Evolutionary conservation across 441 rosid species (phyloP).

Genomic region (Daphne laureola): DNA sequence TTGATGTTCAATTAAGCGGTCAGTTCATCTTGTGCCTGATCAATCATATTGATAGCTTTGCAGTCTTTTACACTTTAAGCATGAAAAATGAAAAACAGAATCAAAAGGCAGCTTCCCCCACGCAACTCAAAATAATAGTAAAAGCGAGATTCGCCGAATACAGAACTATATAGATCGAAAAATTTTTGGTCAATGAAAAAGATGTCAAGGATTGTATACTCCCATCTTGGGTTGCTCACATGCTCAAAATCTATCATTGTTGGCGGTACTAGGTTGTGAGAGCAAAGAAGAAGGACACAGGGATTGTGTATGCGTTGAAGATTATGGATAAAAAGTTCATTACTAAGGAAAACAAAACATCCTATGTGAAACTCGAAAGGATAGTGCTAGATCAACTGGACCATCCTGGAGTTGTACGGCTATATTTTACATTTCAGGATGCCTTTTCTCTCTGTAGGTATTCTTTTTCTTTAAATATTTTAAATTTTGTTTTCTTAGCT

Average conservation of each 20-base stretch:
- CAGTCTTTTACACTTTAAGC: too few species aligned
- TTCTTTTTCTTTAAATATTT: conserved; percentile 14
- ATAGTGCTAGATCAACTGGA: conserved; percentile 64
- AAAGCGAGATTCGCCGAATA: too few species aligned
- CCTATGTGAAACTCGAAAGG: conserved; percentile 94
- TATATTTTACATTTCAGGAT: conserved; percentile 63
- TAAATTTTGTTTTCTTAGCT: conserved; percentile 4
- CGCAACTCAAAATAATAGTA: too few species aligned
- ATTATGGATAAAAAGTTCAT: conserved; percentile 99
- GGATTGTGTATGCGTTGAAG: conserved; percentile 86
- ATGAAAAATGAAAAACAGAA: too few species aligned
- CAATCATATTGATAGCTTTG: too few species aligned
- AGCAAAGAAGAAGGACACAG: conserved; percentile 91
- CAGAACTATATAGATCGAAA: too few species aligned
- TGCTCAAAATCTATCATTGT: conserved; percentile 14
- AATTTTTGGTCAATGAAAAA: too few species aligned
- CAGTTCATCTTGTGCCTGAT: too few species aligned
- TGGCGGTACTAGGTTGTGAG: conserved; percentile 67
- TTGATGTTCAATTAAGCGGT: too few species aligned
- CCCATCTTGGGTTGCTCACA: background rate
- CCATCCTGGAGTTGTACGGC: conserved; percentile 65
- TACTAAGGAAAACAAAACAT: conserved; percentile 97
- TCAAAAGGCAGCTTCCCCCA: too few species aligned
- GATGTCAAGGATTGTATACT: background rate
- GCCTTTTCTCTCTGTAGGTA: conserved; percentile 54